Evolutionary conservation across 768 basidiomycete genomes (phyloP).

Genomic region (Mycena crocata): DNA sequence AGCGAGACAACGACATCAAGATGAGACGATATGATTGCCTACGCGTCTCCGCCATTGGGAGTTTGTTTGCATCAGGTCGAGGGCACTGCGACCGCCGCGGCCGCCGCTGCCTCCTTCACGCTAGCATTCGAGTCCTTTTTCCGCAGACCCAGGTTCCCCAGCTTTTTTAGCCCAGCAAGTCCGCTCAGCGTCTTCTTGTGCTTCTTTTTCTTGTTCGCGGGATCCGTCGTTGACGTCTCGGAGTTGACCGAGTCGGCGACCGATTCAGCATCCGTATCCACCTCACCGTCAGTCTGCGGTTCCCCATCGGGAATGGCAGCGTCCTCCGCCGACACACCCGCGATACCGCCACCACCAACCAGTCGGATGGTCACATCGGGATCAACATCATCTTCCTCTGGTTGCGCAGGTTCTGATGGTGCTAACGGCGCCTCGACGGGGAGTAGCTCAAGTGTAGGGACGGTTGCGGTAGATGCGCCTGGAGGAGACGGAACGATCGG

Average conservation of each 20-base stretch:
- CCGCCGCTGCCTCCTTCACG: constrained; percentile 50
- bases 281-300: constrained; percentile 46
- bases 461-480: constrained; percentile 16
- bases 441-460: constrained; percentile 7
- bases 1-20: background rate
- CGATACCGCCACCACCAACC: constrained; percentile 65
- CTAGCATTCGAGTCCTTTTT: constrained; percentile 66
- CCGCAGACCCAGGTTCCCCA: constrained; percentile 56
- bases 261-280: constrained; percentile 52
- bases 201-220: constrained; percentile 44
- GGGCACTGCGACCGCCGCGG: constrained; percentile 1
- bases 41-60: background rate
- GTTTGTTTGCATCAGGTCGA: background rate
- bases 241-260: constrained; percentile 48
- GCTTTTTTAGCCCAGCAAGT: constrained; percentile 65
- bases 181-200: constrained; percentile 70
- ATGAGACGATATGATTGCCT: background rate
- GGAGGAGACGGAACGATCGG: constrained; percentile 50
- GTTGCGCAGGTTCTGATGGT: constrained; percentile 9
- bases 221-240: constrained; percentile 32
- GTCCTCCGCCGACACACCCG: constrained; percentile 48
- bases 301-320: constrained; percentile 35
- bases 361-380: constrained; percentile 65
- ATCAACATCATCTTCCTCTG: constrained; percentile 36
- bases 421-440: constrained; percentile 10